Percentiles rank a stretch among this genome's conserved stretches.
Conservation (phyloP, 1,139 yeast species). For the Kodamaea fungicola region DNA sequence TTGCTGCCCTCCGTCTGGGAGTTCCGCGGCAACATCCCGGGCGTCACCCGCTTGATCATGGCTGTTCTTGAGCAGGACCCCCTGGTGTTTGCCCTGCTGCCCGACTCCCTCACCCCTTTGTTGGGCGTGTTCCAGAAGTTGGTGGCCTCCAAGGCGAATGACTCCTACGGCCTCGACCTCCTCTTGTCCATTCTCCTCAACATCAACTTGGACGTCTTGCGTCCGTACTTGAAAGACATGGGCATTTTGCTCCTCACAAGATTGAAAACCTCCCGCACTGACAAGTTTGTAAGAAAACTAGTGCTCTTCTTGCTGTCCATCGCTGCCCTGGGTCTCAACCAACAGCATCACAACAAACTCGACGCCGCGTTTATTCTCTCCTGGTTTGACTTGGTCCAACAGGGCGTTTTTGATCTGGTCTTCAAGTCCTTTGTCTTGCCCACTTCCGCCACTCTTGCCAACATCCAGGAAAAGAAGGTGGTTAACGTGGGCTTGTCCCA, state of each 20-base stretch:
- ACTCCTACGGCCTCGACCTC: slow-evolving; percentile 78
- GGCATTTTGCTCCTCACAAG: slow-evolving; percentile 76
- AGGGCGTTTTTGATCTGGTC: slow-evolving; percentile 63
- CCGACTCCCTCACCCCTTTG: slow-evolving; percentile 63
- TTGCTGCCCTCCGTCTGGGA: slow-evolving; percentile 93
- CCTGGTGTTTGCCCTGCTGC: slow-evolving; percentile 37
- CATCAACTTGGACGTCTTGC: slow-evolving; percentile 49
- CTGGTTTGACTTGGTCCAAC: slow-evolving; percentile 62
- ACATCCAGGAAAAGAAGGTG: slow-evolving; percentile 71
- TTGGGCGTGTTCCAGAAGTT: slow-evolving; percentile 96
- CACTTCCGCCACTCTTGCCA: slow-evolving; percentile 60
- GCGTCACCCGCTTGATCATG: slow-evolving; percentile 74
- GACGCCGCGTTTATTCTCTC: slow-evolving; percentile 52
- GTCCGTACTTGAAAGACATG: slow-evolving; percentile 64
- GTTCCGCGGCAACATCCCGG: slow-evolving; percentile 87
- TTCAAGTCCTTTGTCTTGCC: slow-evolving; percentile 64
- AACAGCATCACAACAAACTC: slow-evolving; percentile 14
- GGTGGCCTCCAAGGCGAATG: slow-evolving; percentile 80
- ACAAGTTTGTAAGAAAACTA: slow-evolving; percentile 71
- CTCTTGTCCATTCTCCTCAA: slow-evolving; percentile 64
- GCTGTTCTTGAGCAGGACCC: slow-evolving; percentile 69
- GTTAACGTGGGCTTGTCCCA: slow-evolving; percentile 72
- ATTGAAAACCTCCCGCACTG: slow-evolving; percentile 77
- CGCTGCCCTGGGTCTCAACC: slow-evolving; percentile 19
- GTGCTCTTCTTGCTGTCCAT: slow-evolving; percentile 60